Conservation (phyloP, 805 yeast genomes). For the Teunomyces gatunensis region DNA sequence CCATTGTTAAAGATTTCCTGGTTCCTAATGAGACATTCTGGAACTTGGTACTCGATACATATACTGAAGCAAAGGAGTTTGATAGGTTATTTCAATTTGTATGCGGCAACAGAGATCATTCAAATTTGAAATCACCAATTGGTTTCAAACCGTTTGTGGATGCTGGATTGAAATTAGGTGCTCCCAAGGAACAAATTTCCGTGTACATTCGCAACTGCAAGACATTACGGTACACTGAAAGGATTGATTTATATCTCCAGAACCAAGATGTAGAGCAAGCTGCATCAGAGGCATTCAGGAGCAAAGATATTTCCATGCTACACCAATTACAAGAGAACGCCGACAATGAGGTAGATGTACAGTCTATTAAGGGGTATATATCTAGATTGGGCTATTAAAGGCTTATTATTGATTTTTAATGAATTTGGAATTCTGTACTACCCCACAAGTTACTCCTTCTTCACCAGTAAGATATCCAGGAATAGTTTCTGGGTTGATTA, state of each 20-base stretch:
- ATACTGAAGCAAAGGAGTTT: slow-evolving; percentile 49
- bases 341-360: slow-evolving; percentile 15
- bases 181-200: slow-evolving; percentile 59
- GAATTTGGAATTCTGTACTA: slow-evolving; percentile 7
- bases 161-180: slow-evolving; percentile 47
- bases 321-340: slow-evolving; percentile 19
- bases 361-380: slow-evolving; percentile 19
- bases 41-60: slow-evolving; percentile 49
- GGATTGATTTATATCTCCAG: slow-evolving; percentile 48
- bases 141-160: slow-evolving; percentile 66
- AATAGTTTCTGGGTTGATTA: slow-evolving; percentile 51
- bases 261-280: slow-evolving; percentile 54
- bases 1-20: slow-evolving; percentile 51
- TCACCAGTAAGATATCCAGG: slow-evolving; percentile 85
- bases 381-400: slow-evolving; percentile 26
- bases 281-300: slow-evolving; percentile 45
- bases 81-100: slow-evolving; percentile 48
- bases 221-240: slow-evolving; percentile 42
- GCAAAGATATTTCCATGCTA: slow-evolving; percentile 36
- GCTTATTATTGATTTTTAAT: background rate
- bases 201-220: slow-evolving; percentile 55
- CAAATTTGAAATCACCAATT: slow-evolving; percentile 63
- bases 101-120: slow-evolving; percentile 25
- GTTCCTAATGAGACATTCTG: slow-evolving; percentile 57
- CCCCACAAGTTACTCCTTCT: slow-evolving; percentile 55